Conservation (phyloP, 148 eudicot species). For the Spergularia bocconei region DNA sequence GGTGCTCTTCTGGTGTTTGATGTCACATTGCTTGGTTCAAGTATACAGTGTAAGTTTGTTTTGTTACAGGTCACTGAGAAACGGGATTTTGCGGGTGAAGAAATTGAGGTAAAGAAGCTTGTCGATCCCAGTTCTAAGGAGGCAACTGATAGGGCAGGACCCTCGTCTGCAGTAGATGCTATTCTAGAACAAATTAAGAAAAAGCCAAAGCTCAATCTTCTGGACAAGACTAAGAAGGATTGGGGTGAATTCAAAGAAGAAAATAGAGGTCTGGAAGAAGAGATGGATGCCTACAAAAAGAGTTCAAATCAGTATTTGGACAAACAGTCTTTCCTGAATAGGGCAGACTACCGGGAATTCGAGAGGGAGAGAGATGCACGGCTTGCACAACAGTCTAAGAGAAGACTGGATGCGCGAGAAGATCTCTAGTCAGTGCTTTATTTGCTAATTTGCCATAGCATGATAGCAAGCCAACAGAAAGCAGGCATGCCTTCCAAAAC, state of each 20-base stretch:
- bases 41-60: too few relatives aligned
- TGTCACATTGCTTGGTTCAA: too few relatives aligned
- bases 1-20: too few relatives aligned
- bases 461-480: background rate
- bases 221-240: slow-evolving; percentile 96
- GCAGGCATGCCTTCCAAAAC: background rate
- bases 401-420: slow-evolving; percentile 67
- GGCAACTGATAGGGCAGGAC: slow-evolving; percentile 60
- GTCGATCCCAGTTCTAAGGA: slow-evolving; percentile 62
- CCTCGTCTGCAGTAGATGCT: slow-evolving; percentile 78
- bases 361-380: slow-evolving; percentile 92
- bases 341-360: slow-evolving; percentile 79
- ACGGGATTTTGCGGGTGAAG: slow-evolving; percentile 88
- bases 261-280: slow-evolving; percentile 75
- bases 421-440: slow-evolving; percentile 34
- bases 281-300: slow-evolving; percentile 86
- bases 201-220: slow-evolving; percentile 86
- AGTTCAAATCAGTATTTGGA: slow-evolving; percentile 92
- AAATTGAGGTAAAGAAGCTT: slow-evolving; percentile 66
- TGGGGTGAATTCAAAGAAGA: slow-evolving; percentile 97
- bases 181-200: slow-evolving; percentile 90
- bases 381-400: slow-evolving; percentile 69
- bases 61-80: slow-evolving; percentile 65
- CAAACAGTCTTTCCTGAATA: slow-evolving; percentile 72
- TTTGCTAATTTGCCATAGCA: background rate